Base-by-base conservation (phyloP, 192 early-diverging fungal genomes). In the Podila verticillata region DNA sequence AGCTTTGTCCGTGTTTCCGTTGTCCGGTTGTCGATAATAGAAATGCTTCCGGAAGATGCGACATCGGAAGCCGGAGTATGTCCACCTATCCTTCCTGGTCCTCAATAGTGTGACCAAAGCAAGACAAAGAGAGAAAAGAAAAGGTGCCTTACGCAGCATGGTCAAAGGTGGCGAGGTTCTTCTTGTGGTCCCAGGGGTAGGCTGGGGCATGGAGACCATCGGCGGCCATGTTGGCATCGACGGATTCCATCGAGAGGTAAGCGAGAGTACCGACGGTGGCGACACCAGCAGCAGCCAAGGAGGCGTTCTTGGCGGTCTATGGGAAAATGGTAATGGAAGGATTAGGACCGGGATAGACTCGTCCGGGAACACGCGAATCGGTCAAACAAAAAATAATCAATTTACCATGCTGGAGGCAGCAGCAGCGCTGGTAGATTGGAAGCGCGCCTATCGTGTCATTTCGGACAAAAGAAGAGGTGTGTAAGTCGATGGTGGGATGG, bases 161-260 rank as follows among this genome's bases (percentile, higher is more conserved):
- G 82, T 99, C 97, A 86, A 92, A 99, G 51, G 96, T 96, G 70
- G 91, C 90, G 66, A 93, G 86, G 72, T 88, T 87, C 70, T 87
- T 90, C 66, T 90, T 90, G 85, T 96, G 95, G 35, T 94, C 89
- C 93, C 94, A 99, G 36, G 94, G 94, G 88, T 93, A 92, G 72
- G 88, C 87, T 3, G 97, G 92, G 58, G 95, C 81, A 85, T 99
- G 97, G 67, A 97, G 87, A 59, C 97, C 97, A 68, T 98, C 93
- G 58, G 95, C 96, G 68, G 92, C 91, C 89, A 94, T 94, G 83
- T 92, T 92, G 79, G 94, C 92, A 83, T 90, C 88, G n/a, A 90
- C 89, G 48, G 86, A 59, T 30, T 80, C 77, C 77, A 80, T 80
- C 1, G 77, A 68, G 15, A 68, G n/a, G 32, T 80, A 80, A 22